Base-by-base conservation (phyloP, 176 grass and related monocot genomes). In the Phoenix roebelenii region DNA sequence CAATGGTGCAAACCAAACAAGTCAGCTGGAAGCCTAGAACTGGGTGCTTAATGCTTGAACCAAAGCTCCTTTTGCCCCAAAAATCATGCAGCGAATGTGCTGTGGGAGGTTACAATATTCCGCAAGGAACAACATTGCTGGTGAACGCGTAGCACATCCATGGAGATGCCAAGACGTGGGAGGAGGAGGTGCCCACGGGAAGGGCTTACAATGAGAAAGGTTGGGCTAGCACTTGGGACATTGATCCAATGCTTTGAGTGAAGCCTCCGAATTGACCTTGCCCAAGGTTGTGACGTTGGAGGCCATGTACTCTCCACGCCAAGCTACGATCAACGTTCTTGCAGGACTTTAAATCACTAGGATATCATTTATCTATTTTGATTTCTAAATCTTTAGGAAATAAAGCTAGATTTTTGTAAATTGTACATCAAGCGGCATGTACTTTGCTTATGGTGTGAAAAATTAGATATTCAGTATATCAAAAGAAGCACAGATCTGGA, bases 191-290 rank as follows among this genome's bases (percentile, higher is more conserved):
- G 88, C 50, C 79, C 79, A 3, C 83, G 88, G 0, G 83, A 92
- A 52, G 65, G 52, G 16, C 76, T 92, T 29, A 83, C 88, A 3
- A 19, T 77, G 57, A 64, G 76, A 3, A 74, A 67, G 4, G 4
- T 77, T 0, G 72, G 75, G 3, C 16, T 86, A 18, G 76, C 58
- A 16, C 39, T 91, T 0, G 88, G 64, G 0, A 71, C 88, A 5
- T 25, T 91, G 53, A 59, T 91, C 3, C 87, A 91, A 22, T 91
- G 83, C 66, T 91, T 91, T 15, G 76, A 91, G 17, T 91, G 75
- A 77, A 67, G 57, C 54, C 0, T n/a, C 50, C 6, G 82, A 75
- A 1, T 3, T 86, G 2, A 66, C 67, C 60, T 59, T 90, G 29
- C 63, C 72, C 0, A 90, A 67, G 65, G 68, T 39, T 0, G 29